A percentile compares a stretch with the other conserved stretches of the same genome.
These are phyloP conservation scores for Globisporangium okanoganense DNA, from an alignment of 352 stramenopile genomes.

Conservation along the genomic window DNA sequence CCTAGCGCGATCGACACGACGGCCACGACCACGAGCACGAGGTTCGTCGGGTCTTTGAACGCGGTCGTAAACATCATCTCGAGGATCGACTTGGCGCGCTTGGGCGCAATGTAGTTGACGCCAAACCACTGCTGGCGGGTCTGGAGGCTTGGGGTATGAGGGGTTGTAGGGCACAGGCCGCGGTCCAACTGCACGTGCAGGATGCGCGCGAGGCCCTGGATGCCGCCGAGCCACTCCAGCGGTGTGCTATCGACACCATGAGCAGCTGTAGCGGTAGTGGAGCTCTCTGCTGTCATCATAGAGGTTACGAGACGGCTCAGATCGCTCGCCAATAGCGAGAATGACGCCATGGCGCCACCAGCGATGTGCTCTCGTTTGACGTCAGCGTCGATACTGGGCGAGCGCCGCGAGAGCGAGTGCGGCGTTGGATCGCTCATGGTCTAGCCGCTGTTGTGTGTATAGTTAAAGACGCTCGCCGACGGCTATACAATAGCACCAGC, in stretches of 20 bases:
- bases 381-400: not conserved
- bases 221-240: slow-evolving; percentile 1
- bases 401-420: not conserved
- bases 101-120: slow-evolving; percentile 30
- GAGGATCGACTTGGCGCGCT: slow-evolving; percentile 15
- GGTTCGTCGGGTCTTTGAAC: slow-evolving; percentile 51
- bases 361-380: not conserved
- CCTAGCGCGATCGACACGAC: slow-evolving; percentile 27
- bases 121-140: slow-evolving; percentile 19
- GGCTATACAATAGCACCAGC: no score
- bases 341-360: not conserved
- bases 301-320: not conserved
- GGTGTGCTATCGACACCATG: not conserved
- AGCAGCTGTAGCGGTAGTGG: not conserved
- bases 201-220: slow-evolving; percentile 1
- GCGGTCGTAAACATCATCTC: slow-evolving; percentile 44
- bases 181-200: not conserved
- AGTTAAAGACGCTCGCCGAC: no score
- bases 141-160: not conserved
- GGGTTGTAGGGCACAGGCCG: not conserved
- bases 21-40: slow-evolving; percentile 34
- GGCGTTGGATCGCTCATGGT: not conserved
- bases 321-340: slow-evolving; percentile 6
- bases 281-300: not conserved
- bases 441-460: no score